Conservation (phyloP, 805 yeast species). For the Cyberlindnera mycetangii region DNA sequence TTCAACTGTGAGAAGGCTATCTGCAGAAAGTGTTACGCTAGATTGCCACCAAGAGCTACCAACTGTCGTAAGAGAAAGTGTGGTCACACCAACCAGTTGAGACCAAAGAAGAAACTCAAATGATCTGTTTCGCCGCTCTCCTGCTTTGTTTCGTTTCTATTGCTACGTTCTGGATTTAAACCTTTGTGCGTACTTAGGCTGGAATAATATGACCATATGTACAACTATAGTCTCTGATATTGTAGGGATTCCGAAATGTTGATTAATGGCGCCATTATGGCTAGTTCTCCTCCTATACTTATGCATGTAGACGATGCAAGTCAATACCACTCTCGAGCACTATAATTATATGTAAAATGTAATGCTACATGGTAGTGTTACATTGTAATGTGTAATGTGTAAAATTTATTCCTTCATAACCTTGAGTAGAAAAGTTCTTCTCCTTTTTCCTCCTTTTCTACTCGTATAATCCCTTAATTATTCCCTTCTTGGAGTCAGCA, state of each 20-base stretch:
- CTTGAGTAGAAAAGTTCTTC: neutral
- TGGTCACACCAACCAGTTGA: constrained; percentile 99
- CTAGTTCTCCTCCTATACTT: no score
- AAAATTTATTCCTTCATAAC: neutral
- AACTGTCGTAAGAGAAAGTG: constrained; percentile 99
- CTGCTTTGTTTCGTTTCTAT: constrained; percentile 13
- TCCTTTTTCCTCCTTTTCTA: neutral
- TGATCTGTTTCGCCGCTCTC: constrained; percentile 47
- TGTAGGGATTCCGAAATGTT: no score
- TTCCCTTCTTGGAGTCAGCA: neutral
- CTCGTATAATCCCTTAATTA: neutral
- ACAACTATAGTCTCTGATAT: neutral
- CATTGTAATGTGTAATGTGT: no score
- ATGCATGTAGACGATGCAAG: no score
- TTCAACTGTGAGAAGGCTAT: constrained; percentile 99
- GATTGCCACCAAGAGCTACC: constrained; percentile 99
- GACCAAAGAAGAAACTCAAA: constrained; percentile 99
- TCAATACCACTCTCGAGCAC: no score
- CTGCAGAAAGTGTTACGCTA: constrained; percentile 99
- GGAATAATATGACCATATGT: constrained; percentile 15
- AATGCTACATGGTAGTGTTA: no score
- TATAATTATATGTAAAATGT: no score
- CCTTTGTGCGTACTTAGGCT: constrained; percentile 3
- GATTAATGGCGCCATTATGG: no score
- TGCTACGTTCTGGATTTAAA: constrained; percentile 5